Percentiles rank a stretch among this genome's conserved stretches.
Evolutionary conservation across 495 filamentous ascomycete genomes (phyloP).

Genomic region (Xylaria longipes): DNA sequence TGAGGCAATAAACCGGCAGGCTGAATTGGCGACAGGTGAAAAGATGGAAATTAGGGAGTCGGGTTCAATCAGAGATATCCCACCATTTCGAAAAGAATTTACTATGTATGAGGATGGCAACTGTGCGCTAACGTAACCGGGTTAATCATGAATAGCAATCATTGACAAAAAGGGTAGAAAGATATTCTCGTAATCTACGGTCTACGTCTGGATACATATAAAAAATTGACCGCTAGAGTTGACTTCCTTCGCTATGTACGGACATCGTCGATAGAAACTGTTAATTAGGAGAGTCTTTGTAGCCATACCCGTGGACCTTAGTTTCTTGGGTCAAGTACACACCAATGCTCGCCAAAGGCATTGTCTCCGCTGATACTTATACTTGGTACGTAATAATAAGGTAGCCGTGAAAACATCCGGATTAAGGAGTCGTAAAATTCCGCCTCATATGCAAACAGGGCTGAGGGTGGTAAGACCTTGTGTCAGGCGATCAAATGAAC

Average conservation of each 20-base stretch:
- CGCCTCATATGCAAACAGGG: neutral
- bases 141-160: neutral
- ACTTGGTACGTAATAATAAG: neutral
- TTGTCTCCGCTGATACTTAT: neutral
- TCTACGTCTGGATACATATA: neutral
- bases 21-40: neutral
- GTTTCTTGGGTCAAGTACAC: too few relatives aligned
- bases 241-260: neutral
- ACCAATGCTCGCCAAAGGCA: too few relatives aligned
- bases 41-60: neutral
- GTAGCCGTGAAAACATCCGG: neutral
- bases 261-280: too few relatives aligned
- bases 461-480: neutral
- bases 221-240: neutral
- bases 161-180: neutral
- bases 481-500: neutral
- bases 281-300: neutral
- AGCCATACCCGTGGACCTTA: neutral
- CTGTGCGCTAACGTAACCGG: neutral
- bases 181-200: neutral
- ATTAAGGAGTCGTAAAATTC: neutral
- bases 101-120: neutral
- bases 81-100: neutral
- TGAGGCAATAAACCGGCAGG: neutral
- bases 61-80: neutral